Conservation (phyloP, 2,329 filamentous ascomycete species). For the Monilinia polystroma region DNA sequence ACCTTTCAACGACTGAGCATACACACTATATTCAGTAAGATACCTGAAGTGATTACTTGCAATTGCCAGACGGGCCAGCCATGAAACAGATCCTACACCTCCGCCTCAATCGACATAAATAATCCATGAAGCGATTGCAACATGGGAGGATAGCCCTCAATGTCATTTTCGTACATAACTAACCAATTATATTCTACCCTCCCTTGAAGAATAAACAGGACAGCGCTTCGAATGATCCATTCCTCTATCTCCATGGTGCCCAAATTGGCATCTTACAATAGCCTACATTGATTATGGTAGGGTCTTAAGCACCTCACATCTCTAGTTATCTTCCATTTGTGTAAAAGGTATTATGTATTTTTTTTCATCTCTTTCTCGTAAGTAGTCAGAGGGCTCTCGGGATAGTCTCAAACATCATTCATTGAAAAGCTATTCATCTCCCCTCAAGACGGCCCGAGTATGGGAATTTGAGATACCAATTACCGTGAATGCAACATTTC, state of each 20-base stretch:
- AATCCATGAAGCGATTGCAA: not conserved
- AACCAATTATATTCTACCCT: not conserved
- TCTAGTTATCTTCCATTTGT: too few relatives aligned
- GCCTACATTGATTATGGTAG: not conserved
- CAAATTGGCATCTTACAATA: not conserved
- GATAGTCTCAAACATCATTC: not conserved
- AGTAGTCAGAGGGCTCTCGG: not conserved
- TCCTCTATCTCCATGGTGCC: not conserved
- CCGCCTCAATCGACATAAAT: not conserved
- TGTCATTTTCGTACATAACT: not conserved
- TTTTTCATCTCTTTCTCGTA: too few relatives aligned
- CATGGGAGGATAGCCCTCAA: not conserved
- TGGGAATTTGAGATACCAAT: slow-evolving; percentile 13
- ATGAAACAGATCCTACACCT: not conserved
- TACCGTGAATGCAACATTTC: not conserved
- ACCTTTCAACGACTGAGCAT: too few relatives aligned
- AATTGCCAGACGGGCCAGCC: too few relatives aligned
- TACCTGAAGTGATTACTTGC: not conserved
- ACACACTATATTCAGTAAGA: not conserved
- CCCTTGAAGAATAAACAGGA: not conserved
- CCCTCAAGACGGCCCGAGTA: not conserved
- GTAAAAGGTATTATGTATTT: too few relatives aligned
- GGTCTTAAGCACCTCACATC: not conserved
- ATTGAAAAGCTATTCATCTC: not conserved
- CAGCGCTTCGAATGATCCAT: not conserved